These are phyloP conservation scores for Ceratobasidium sp. DNA, from an alignment of 1,284 basidiomycete species.

Conservation along the genomic window DNA sequence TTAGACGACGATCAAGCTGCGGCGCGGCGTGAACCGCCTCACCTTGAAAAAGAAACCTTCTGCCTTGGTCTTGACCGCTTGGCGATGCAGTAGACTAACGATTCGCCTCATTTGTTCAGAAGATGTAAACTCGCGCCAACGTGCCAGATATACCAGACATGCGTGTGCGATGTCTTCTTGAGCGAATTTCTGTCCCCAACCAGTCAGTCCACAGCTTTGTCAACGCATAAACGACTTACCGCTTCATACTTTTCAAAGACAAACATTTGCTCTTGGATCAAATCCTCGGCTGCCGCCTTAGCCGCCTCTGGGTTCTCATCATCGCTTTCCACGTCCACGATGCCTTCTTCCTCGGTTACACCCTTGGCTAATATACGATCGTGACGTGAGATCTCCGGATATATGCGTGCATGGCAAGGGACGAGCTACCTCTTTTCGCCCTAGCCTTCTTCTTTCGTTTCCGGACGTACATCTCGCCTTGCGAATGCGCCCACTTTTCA, in stretches of 20 bases:
- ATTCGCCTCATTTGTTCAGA: slow-evolving; percentile 88
- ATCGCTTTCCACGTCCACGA: slow-evolving; percentile 56
- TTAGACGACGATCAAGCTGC: no score
- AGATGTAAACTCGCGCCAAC: slow-evolving; percentile 84
- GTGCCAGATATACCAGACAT: slow-evolving; percentile 81
- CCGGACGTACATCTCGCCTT: slow-evolving; percentile 80
- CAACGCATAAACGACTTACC: slow-evolving; percentile 63
- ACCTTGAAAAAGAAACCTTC: slow-evolving; percentile 95
- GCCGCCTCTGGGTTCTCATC: slow-evolving; percentile 60
- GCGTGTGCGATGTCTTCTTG: slow-evolving; percentile 85
- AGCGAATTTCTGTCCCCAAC: slow-evolving; percentile 78
- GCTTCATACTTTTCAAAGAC: slow-evolving; percentile 90
- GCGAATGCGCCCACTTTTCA: slow-evolving; percentile 84
- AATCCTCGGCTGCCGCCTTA: slow-evolving; percentile 70
- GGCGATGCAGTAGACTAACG: slow-evolving; percentile 87
- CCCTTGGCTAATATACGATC: slow-evolving; percentile 55
- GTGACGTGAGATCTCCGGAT: background rate
- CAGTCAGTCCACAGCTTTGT: background rate
- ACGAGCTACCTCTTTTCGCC: slow-evolving; percentile 59
- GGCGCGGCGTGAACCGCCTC: slow-evolving; percentile 51
- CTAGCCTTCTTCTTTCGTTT: slow-evolving; percentile 71
- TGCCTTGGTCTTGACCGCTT: slow-evolving; percentile 88
- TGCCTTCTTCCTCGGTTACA: slow-evolving; percentile 68
- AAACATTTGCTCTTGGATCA: slow-evolving; percentile 85
- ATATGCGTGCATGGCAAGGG: background rate